Evolutionary conservation across 495 filamentous ascomycete genomes (phyloP), one percentile per base, ranked within the genome.

Genomic region (Penicillium mononematosum): DNA sequence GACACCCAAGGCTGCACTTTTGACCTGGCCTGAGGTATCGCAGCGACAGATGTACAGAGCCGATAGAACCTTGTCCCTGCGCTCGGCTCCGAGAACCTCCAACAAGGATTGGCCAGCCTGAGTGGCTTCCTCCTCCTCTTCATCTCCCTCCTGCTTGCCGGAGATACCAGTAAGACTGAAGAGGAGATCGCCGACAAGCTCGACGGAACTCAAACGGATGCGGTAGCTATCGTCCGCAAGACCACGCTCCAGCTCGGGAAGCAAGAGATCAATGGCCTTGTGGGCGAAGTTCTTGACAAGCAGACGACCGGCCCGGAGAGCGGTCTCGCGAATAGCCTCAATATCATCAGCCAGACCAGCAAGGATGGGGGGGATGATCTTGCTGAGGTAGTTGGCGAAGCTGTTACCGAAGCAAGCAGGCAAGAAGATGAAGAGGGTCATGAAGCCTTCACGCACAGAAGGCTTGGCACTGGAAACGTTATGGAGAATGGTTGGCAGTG

Each of bases 341-440:
- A 96, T 76, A 67, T 98, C 94, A 61, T 98, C 94, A 17, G 94
- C 95, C 68, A 98, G 83, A 65, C 95, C 95, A 45, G 90, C 85
- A 57, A 98, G 81, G 63, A 98, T 98, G 4, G 94, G 92, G 3
- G 94, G 94, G 66, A 98, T 97, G 65, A 98, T 96, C 67, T 86
- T 90, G 79, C 86, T 89, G 50, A 98, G 88, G 66, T 98, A 98
- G 66, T 89, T 87, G 58, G 94, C 90, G 70, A 98, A 98, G 76
- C 92, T 96, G 79, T 98, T 98, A 62, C 94, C 94, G 68, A 98
- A 98, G 74, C 94, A 98, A 55, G 95, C 95, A 17, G 94, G 94
- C 74, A 98, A 84, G 81, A 96, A 98, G 61, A 98, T 97, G 75
- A 98, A 98, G 41, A 98, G 82, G 27, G 94, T 96, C 94, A 98